A percentile compares a stretch with the other conserved stretches of the same genome.
phyloP scores from a whole-genome alignment of 2,329 filamentous ascomycete species.

The Bisporella sp. region DNA sequence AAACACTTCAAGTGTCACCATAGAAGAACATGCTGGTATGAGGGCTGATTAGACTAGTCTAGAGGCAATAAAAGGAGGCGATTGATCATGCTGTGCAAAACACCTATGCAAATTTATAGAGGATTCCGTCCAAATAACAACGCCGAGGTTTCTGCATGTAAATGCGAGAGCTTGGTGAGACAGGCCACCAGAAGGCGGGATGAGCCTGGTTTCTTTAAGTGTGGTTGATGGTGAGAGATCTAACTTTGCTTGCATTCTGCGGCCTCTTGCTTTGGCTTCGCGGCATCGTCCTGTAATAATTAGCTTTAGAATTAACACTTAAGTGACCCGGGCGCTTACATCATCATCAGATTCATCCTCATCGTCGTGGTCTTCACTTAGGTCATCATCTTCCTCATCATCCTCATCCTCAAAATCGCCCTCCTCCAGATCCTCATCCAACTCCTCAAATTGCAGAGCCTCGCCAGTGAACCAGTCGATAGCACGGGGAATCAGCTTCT shows the following conservation, averaged over 20 bases:
- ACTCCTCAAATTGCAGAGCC: conserved; percentile 91
- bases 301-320: conserved; percentile 9
- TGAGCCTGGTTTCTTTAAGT: not conserved
- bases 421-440: conserved; percentile 76
- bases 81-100: conserved; percentile 14
- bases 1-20: not conserved
- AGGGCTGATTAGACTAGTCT: conserved; percentile 26
- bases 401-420: conserved; percentile 78
- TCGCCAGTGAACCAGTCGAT: conserved; percentile 99
- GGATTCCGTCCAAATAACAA: conserved; percentile 1
- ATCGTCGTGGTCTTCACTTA: conserved; percentile 67
- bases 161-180: not conserved
- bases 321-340: conserved; percentile 37
- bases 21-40: conserved; percentile 2
- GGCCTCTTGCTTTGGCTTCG: conserved; percentile 89
- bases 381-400: conserved; percentile 84
- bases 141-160: conserved; percentile 1
- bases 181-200: not conserved
- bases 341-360: conserved; percentile 78
- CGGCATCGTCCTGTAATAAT: conserved; percentile 65
- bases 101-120: conserved; percentile 16
- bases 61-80: conserved; percentile 17
- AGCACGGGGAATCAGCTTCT: conserved; percentile 96
- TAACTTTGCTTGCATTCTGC: conserved; percentile 96
- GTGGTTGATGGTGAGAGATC: conserved; percentile 17